Percentiles rank a stretch among this genome's conserved stretches.
Evolutionary conservation across 1,139 yeast species (phyloP).

Genomic region (Saccharomyces pastorianus): DNA sequence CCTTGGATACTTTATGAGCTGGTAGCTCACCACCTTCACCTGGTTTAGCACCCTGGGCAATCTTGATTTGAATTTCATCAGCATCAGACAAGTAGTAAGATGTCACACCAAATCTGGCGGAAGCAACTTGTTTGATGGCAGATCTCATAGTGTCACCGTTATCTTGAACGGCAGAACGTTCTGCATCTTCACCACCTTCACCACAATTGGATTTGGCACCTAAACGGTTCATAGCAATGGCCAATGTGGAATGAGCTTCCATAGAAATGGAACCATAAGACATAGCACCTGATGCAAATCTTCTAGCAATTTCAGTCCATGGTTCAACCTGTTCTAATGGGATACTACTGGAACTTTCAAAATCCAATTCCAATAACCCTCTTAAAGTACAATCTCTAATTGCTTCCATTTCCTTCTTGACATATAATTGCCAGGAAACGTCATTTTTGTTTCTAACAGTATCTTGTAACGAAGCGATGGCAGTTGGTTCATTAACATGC

Average conservation of each 20-base stretch:
- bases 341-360: constrained; percentile 57
- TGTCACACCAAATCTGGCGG: constrained; percentile 97
- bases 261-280: constrained; percentile 96
- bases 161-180: constrained; percentile 67
- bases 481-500: constrained; percentile 89
- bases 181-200: constrained; percentile 98
- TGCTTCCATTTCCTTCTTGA: constrained; percentile 85
- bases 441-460: constrained; percentile 96
- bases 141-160: constrained; percentile 98
- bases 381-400: constrained; percentile 88
- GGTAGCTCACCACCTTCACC: constrained; percentile 99
- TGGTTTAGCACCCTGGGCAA: constrained; percentile 99
- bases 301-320: constrained; percentile 96
- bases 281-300: constrained; percentile 98
- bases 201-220: constrained; percentile 98
- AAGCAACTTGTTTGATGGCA: constrained; percentile 94
- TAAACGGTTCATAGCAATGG: constrained; percentile 95
- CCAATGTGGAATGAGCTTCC: constrained; percentile 96
- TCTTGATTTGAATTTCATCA: constrained; percentile 93
- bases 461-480: constrained; percentile 91
- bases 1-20: constrained; percentile 81
- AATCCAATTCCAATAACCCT: constrained; percentile 88
- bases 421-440: constrained; percentile 81
- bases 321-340: constrained; percentile 98
- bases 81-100: constrained; percentile 91